Conservation (phyloP, 1,284 basidiomycete species). For the Mycena sp. region DNA sequence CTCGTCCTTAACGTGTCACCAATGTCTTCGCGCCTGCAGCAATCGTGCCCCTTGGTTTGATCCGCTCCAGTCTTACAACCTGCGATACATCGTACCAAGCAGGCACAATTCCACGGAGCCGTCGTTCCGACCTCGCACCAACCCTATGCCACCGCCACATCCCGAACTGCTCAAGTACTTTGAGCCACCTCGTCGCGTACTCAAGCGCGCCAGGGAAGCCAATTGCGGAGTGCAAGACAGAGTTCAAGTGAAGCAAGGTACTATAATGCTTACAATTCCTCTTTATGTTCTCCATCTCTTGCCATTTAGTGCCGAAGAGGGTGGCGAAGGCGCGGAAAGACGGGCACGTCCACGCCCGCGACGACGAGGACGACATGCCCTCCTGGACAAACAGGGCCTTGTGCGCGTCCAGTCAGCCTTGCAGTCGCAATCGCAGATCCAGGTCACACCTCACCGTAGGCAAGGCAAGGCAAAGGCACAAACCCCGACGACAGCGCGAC, state of each 20-base stretch:
- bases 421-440: constrained; percentile 22
- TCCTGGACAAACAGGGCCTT: constrained; percentile 63
- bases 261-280: constrained; percentile 32
- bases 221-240: constrained; percentile 68
- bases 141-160: constrained; percentile 87
- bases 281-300: neutral
- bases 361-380: constrained; percentile 68
- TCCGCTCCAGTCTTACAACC: constrained; percentile 83
- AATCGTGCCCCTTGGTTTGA: constrained; percentile 81
- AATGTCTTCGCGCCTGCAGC: constrained; percentile 48
- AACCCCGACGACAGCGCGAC: constrained; percentile 50
- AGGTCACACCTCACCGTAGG: constrained; percentile 13
- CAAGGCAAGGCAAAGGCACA: constrained; percentile 42
- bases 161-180: constrained; percentile 87
- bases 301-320: constrained; percentile 63
- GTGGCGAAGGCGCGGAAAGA: constrained; percentile 61
- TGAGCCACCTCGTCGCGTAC: constrained; percentile 74
- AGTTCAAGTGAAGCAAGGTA: constrained; percentile 80
- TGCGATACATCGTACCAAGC: constrained; percentile 89
- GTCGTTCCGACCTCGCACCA: constrained; percentile 77
- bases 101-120: constrained; percentile 91
- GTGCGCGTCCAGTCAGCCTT: no score
- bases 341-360: constrained; percentile 55
- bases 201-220: constrained; percentile 66
- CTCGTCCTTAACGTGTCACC: neutral